Percentiles rank a stretch among this genome's conserved stretches.
These are phyloP conservation scores for Nemania serpens DNA, from an alignment of 2,329 filamentous ascomycete species.

Conservation along the genomic window DNA sequence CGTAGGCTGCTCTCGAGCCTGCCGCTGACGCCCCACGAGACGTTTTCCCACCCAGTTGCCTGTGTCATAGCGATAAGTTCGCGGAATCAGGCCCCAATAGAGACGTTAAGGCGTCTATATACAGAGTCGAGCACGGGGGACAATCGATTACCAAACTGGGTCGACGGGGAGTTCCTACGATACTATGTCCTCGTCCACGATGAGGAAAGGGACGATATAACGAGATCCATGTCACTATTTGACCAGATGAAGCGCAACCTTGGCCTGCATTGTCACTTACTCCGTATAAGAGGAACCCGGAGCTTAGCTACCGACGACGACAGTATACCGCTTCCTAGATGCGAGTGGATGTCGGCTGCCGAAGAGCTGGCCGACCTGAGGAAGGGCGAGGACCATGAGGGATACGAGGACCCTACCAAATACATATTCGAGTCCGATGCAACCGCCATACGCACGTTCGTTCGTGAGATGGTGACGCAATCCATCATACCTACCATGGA, in stretches of 20 bases:
- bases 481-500: constrained; percentile 97
- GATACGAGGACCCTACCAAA: constrained; percentile 71
- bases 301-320: constrained; percentile 92
- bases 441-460: constrained; percentile 83
- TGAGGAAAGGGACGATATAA: constrained; percentile 92
- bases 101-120: constrained; percentile 84
- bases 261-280: constrained; percentile 89
- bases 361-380: constrained; percentile 82
- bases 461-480: constrained; percentile 93
- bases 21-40: constrained; percentile 82
- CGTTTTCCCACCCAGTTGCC: constrained; percentile 91
- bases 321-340: constrained; percentile 77
- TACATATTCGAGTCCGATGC: constrained; percentile 93
- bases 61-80: constrained; percentile 96
- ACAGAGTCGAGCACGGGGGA: constrained; percentile 80
- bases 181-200: constrained; percentile 98
- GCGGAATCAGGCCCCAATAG: constrained; percentile 79
- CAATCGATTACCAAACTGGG: constrained; percentile 77
- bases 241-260: constrained; percentile 99
- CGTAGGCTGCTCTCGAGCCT: constrained; percentile 81
- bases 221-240: constrained; percentile 85
- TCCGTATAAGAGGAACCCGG: constrained; percentile 82
- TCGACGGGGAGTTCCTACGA: constrained; percentile 87
- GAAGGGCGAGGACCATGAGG: constrained; percentile 68
- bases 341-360: constrained; percentile 85